phyloP scores from a whole-genome alignment of 2,329 filamentous ascomycete species.

The Cytospora leucostoma region DNA sequence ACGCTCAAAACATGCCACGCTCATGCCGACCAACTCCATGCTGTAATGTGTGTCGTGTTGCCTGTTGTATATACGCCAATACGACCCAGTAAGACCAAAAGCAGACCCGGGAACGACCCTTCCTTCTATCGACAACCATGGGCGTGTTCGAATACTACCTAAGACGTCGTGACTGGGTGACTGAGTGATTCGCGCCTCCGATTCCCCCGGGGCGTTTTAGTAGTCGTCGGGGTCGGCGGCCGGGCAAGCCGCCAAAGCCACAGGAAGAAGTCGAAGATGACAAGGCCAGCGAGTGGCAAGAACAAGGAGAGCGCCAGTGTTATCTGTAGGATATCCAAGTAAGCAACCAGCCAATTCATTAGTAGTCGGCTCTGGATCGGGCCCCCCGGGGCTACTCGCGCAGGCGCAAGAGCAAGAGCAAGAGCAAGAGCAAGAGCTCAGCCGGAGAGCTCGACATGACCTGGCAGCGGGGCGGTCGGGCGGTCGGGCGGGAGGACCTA shows the following conservation, averaged over 20 bases:
- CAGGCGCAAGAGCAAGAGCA: background rate
- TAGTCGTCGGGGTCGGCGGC: conserved; percentile 22
- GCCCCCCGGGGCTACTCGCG: background rate
- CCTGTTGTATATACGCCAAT: conserved; percentile 14
- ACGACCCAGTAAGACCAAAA: conserved; percentile 2
- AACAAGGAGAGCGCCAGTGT: conserved; percentile 49
- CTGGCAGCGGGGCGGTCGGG: background rate
- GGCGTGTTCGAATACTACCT: conserved; percentile 9
- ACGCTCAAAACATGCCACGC: conserved; percentile 7
- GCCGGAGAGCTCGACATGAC: background rate
- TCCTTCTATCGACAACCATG: background rate
- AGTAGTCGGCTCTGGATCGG: background rate
- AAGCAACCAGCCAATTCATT: background rate
- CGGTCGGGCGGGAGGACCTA: conserved; percentile 22
- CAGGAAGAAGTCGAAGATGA: conserved; percentile 53
- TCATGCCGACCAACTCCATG: conserved; percentile 21
- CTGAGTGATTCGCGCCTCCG: conserved; percentile 30
- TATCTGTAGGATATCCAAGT: conserved; percentile 36
- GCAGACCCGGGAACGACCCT: background rate
- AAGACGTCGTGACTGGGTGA: conserved; percentile 27
- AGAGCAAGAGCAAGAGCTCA: background rate
- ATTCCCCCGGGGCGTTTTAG: conserved; percentile 23
- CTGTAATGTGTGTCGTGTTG: conserved; percentile 5
- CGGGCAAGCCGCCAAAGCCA: conserved; percentile 53
- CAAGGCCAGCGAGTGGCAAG: conserved; percentile 48